phyloP scores from a whole-genome alignment of 345 rosid genomes.

The Raphanus sativus region DNA sequence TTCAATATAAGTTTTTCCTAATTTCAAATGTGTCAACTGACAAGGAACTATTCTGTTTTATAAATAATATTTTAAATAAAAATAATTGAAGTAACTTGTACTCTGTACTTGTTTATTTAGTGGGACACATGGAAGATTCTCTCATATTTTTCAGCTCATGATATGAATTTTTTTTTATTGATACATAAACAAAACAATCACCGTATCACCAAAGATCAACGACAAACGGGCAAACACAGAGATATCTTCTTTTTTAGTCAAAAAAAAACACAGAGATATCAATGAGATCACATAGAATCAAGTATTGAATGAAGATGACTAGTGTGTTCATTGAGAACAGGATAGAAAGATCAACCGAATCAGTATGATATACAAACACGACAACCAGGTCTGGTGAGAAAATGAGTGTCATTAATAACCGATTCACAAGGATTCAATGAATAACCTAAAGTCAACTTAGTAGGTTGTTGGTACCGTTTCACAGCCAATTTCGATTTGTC shows the following conservation, averaged over 20 bases:
- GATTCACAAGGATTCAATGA: constrained; percentile 26
- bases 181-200: background rate
- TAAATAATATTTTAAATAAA: background rate
- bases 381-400: constrained; percentile 17
- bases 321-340: background rate
- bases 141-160: constrained; percentile 1
- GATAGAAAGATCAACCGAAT: constrained; percentile 1
- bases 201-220: background rate
- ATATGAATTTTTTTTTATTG: background rate
- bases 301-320: background rate
- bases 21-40: constrained; percentile 2
- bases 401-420: background rate
- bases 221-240: background rate
- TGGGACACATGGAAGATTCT: constrained; percentile 34
- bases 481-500: constrained; percentile 34
- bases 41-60: background rate
- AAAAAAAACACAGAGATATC: background rate
- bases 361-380: background rate
- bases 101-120: constrained; percentile 2
- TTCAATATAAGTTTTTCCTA: background rate
- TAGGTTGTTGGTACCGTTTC: constrained; percentile 31
- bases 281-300: background rate
- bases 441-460: constrained; percentile 33
- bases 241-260: background rate
- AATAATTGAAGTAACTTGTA: constrained; percentile 20